Percentiles rank a stretch among this genome's conserved stretches.
Evolutionary conservation across 495 filamentous ascomycete genomes (phyloP).

Genomic region (Lepraria neglecta): DNA sequence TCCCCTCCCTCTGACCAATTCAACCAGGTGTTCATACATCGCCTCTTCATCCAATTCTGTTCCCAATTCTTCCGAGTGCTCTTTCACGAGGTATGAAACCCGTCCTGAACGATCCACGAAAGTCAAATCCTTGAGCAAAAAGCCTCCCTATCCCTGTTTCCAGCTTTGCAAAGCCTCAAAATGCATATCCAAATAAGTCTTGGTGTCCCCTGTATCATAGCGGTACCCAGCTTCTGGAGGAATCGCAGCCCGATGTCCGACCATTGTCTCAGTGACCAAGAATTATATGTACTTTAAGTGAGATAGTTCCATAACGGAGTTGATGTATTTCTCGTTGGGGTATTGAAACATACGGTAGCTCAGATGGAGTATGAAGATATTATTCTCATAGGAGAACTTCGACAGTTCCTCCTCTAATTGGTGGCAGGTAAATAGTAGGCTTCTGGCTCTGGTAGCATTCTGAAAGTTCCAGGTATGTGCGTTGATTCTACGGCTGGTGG

Average conservation of each 20-base stretch:
- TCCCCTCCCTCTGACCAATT: not conserved
- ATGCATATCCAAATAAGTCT: not conserved
- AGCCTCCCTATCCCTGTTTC: not conserved
- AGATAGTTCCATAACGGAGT: not conserved
- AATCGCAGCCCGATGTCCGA: not conserved
- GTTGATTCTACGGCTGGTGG: too few species aligned
- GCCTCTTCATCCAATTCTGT: not conserved
- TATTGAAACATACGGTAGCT: not conserved
- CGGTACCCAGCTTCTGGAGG: not conserved
- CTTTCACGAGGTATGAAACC: not conserved
- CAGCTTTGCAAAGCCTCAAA: not conserved
- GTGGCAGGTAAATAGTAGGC: too few species aligned
- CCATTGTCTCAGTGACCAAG: not conserved
- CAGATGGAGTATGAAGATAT: not conserved
- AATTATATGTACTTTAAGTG: not conserved
- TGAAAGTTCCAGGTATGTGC: too few species aligned
- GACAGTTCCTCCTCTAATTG: too few species aligned
- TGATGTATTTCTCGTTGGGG: not conserved
- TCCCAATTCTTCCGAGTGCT: not conserved
- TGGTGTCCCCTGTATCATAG: not conserved
- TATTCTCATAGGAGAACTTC: too few species aligned
- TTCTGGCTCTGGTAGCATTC: too few species aligned
- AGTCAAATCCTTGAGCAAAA: not conserved
- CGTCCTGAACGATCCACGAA: not conserved
- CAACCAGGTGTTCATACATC: conserved; percentile 1